A percentile compares a stretch with the other conserved stretches of the same genome.
Evolutionary conservation across 345 rosid genomes (phyloP).

Genomic region (Capsella bursapastoris): DNA sequence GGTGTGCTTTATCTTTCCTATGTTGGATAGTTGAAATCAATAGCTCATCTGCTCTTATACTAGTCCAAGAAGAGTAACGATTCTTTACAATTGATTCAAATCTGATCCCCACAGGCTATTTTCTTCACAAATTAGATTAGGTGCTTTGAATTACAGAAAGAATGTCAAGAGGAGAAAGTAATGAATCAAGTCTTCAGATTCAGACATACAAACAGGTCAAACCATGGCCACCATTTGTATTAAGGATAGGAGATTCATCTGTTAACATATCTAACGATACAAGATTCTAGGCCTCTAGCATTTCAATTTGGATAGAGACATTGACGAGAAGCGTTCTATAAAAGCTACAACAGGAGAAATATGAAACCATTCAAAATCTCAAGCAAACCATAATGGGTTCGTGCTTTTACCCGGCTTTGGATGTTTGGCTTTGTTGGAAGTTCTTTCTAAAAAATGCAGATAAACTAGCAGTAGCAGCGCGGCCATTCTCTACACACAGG

Average conservation of each 20-base stretch:
- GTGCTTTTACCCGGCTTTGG: constrained; percentile 42
- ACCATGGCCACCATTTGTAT: constrained; percentile 47
- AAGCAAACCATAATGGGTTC: neutral
- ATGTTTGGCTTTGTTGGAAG: constrained; percentile 58
- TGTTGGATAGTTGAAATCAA: too few relatives aligned
- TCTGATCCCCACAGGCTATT: neutral
- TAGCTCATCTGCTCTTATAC: too few relatives aligned
- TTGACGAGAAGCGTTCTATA: neutral
- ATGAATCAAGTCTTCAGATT: neutral
- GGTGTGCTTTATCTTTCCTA: too few relatives aligned
- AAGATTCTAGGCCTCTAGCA: neutral
- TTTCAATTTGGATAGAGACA: neutral
- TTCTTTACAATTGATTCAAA: neutral
- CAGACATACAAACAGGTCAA: constrained; percentile 52
- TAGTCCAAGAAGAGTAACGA: too few relatives aligned
- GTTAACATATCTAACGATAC: constrained; percentile 16
- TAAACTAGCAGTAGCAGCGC: constrained; percentile 67
- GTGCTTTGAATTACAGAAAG: neutral
- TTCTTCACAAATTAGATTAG: neutral
- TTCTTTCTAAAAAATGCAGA: constrained; percentile 81
- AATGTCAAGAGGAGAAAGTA: neutral
- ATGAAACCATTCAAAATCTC: constrained; percentile 14
- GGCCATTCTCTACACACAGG: constrained; percentile 70
- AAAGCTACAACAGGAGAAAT: constrained; percentile 10
- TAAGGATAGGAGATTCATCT: constrained; percentile 5